A percentile compares a stretch with the other conserved stretches of the same genome.
Conservation (phyloP, 306 rosid genomes). For the Begonia peltatifolia region DNA sequence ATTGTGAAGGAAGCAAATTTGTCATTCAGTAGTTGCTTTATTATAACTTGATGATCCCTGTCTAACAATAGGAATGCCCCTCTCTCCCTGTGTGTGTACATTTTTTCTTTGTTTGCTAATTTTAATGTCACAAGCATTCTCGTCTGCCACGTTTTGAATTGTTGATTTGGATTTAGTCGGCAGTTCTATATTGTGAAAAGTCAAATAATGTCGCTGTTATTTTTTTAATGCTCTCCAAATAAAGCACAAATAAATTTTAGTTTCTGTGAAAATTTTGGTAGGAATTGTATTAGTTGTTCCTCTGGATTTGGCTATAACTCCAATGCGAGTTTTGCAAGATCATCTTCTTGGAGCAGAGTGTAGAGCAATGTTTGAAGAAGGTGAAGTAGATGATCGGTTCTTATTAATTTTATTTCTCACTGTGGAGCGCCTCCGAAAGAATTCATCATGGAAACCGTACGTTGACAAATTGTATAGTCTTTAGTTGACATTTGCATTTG, state of each 20-base stretch:
- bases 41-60: too few species aligned
- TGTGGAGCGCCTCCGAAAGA: constrained; percentile 67
- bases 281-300: constrained; percentile 80
- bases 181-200: too few species aligned
- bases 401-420: constrained; percentile 62
- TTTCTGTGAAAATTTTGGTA: constrained; percentile 15
- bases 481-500: too few species aligned
- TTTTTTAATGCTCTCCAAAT: background rate
- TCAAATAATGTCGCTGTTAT: background rate
- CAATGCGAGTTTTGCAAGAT: constrained; percentile 96
- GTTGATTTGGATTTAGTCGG: too few species aligned
- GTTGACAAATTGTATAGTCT: constrained; percentile 20
- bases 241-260: constrained; percentile 6
- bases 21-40: too few species aligned
- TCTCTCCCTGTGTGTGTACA: too few species aligned
- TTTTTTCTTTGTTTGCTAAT: too few species aligned
- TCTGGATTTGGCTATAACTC: constrained; percentile 79
- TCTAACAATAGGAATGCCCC: too few species aligned
- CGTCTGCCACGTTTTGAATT: too few species aligned
- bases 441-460: constrained; percentile 93
- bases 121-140: too few species aligned
- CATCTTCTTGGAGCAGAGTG: constrained; percentile 79
- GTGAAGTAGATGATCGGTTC: constrained; percentile 88
- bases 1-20: too few species aligned
- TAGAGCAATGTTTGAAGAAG: constrained; percentile 80